Base-by-base conservation (phyloP, 768 basidiomycete species). In the Leccinum aurantiacum region DNA sequence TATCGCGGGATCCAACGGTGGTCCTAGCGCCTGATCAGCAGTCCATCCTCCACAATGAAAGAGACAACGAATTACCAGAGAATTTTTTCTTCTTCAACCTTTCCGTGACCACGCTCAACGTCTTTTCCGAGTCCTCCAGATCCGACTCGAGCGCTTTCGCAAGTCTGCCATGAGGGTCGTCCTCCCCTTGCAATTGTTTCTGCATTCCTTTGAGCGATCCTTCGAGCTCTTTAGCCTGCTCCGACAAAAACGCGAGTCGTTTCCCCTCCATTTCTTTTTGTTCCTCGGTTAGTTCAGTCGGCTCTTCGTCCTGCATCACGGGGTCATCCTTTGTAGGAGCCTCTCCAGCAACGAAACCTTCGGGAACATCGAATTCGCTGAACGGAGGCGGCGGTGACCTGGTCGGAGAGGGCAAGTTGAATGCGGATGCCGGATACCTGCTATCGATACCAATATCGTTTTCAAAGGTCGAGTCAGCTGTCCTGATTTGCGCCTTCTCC, bases 341-440 rank as follows among this genome's bases (percentile, higher is more conserved):
- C 9, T 57, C 64, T 29, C 50, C 63, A 52, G 49, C 58, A 48
- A 53, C 57, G 50, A 17, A 4, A 14, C 6, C 58, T 3, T 58
- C 60, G 3, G 33, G 51, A 37, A 54, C 64, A 14, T 19, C 60
- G 10, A 69, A 60, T 31, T 72, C 68, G 6, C 46, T 69, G 33
- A 70, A 75, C 1, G 72, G 64, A 13, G 72, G 72, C 5, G 74
- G 72, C 8, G 72, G 67, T 53, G 6, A 61, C 1, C 27, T 27
- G 4, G 54, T 15, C n/a, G 63, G 60, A 44, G 65, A 17, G 4
- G 61, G 54, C 1, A 66, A 0, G 22, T 66, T 59, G 13, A 64
- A 14, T 3, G 24, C 24, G 24, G 24, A 24, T 24, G 24, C 24
- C 24, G 24, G 3, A 24, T 24, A 24, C 24, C 24, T 24, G 24